Conservation (phyloP, 1,284 basidiomycete genomes). For the Ustilago tritici region DNA sequence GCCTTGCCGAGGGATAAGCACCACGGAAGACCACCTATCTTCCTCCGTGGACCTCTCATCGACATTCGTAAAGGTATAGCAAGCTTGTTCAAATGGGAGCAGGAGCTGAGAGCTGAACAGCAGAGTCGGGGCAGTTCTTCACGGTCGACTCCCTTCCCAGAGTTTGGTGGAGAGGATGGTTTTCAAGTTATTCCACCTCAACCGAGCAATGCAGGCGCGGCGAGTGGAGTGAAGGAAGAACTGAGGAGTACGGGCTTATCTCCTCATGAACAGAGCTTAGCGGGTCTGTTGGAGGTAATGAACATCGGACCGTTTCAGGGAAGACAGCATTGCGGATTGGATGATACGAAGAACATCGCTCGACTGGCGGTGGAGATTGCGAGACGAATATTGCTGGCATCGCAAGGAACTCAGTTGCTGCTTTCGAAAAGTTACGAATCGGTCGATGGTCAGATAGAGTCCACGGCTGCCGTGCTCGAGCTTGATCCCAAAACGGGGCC, state of each 20-base stretch:
- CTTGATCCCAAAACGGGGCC: conserved; percentile 10
- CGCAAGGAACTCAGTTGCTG: conserved; percentile 28
- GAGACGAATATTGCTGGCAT: conserved; percentile 24
- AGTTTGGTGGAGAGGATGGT: conserved; percentile 46
- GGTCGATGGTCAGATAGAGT: conserved; percentile 33
- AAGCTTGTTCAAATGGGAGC: conserved; percentile 46
- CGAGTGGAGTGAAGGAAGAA: conserved; percentile 15
- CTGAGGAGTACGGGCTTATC: conserved; percentile 21
- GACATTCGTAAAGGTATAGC: conserved; percentile 68
- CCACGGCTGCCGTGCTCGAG: conserved; percentile 22
- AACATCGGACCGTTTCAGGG: conserved; percentile 68
- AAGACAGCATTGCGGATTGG: conserved; percentile 72
- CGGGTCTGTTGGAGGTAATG: conserved; percentile 50
- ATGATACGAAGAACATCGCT: conserved; percentile 71
- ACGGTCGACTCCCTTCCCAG: conserved; percentile 14
- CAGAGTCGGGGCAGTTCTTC: conserved; percentile 6
- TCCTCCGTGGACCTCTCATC: conserved; percentile 57
- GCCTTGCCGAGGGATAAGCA: conserved; percentile 5
- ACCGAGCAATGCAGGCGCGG: not conserved
- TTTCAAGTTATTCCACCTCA: conserved; percentile 45
- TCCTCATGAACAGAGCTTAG: conserved; percentile 50
- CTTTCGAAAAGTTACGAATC: conserved; percentile 30
- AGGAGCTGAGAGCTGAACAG: conserved; percentile 28
- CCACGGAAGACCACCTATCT: conserved; percentile 49
- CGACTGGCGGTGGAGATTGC: conserved; percentile 65